Conservation (phyloP, 2,329 filamentous ascomycete species). For the Aureobasidium sp. region DNA sequence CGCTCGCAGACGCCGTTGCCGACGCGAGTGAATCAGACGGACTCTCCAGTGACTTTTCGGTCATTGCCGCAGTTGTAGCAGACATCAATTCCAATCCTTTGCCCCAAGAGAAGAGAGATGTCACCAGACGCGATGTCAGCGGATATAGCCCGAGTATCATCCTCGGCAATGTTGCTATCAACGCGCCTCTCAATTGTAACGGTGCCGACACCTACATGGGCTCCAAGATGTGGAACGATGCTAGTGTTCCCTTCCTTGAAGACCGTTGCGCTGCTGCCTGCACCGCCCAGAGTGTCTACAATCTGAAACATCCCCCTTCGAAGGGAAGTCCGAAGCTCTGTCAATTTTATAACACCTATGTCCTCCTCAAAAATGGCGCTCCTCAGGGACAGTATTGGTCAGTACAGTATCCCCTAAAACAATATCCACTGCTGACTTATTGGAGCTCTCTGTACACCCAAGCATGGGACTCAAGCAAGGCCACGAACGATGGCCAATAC, state of each 20-base stretch:
- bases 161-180: slow-evolving; percentile 20
- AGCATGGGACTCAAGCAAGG: slow-evolving; percentile 15
- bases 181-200: slow-evolving; percentile 24
- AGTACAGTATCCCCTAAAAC: neutral
- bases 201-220: slow-evolving; percentile 25
- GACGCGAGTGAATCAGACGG: neutral
- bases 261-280: slow-evolving; percentile 27
- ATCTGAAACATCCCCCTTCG: slow-evolving; percentile 16
- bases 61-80: neutral
- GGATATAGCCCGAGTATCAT: neutral
- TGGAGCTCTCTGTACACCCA: slow-evolving; percentile 18
- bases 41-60: neutral
- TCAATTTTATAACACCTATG: neutral
- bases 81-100: neutral
- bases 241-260: slow-evolving; percentile 25
- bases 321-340: neutral
- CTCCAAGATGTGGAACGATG: slow-evolving; percentile 22
- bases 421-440: neutral
- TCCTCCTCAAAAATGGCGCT: neutral
- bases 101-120: neutral
- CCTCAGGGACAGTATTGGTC: neutral
- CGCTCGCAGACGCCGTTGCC: neutral
- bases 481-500: slow-evolving; percentile 20
- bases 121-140: too few species aligned
- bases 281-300: slow-evolving; percentile 19